Conservation (phyloP, 164 flowering plant genomes). For the Dillenia suffruticosa region DNA sequence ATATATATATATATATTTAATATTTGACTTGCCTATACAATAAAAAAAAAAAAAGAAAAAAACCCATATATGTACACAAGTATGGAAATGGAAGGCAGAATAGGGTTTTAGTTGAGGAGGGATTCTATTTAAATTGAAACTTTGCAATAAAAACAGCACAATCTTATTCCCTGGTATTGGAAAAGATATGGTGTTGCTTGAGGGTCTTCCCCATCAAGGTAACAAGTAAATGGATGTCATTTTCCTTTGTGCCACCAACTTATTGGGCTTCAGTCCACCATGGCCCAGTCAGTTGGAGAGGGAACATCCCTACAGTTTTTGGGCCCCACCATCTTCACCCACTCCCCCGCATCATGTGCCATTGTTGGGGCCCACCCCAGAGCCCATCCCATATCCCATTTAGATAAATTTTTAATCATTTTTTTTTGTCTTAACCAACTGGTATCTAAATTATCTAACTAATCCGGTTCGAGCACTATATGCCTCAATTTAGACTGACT, state of each 20-base stretch:
- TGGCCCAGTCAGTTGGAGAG: constrained; percentile 25
- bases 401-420: too few species aligned
- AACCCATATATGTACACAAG: too few species aligned
- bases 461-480: too few species aligned
- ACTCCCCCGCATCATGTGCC: too few species aligned
- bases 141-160: neutral
- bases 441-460: too few species aligned
- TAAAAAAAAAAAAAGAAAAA: too few species aligned
- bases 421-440: too few species aligned
- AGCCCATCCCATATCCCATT: too few species aligned
- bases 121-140: neutral
- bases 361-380: constrained; percentile 3
- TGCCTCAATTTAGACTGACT: too few species aligned
- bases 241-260: constrained; percentile 12
- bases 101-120: neutral
- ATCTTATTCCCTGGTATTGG: constrained; percentile 8
- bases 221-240: constrained; percentile 12
- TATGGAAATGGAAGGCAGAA: neutral
- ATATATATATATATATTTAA: neutral
- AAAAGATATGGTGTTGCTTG: constrained; percentile 3
- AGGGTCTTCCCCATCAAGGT: neutral
- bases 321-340: constrained; percentile 9
- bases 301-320: constrained; percentile 6
- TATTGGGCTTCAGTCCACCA: constrained; percentile 8
- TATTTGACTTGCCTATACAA: too few species aligned